phyloP scores from a whole-genome alignment of 148 eudicot genomes.

The Vaccinium vitisidaea region DNA sequence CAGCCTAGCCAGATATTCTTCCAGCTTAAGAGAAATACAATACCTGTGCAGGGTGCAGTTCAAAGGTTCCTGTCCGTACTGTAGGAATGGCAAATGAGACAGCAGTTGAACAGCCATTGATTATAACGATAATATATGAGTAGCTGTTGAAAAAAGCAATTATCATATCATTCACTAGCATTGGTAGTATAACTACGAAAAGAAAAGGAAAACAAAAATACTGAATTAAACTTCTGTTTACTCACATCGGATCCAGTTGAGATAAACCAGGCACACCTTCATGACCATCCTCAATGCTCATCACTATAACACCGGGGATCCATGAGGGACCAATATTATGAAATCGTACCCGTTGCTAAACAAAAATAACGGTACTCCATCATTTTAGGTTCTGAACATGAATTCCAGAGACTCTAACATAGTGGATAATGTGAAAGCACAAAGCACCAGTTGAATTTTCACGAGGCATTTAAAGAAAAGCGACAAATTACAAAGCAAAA shows the following conservation, averaged over 20 bases:
- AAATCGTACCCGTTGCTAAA: conserved; percentile 78
- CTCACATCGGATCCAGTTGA: conserved; percentile 82
- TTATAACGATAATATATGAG: conserved; percentile 56
- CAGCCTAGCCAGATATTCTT: not conserved
- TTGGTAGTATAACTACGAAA: not conserved
- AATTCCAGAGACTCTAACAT: not conserved
- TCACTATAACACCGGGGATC: conserved; percentile 81
- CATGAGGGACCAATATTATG: conserved; percentile 81
- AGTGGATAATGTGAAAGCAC: not conserved
- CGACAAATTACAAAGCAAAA: not conserved
- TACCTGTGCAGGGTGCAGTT: conserved; percentile 88
- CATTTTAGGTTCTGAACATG: not conserved
- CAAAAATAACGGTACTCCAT: not conserved
- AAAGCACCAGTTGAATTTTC: not conserved
- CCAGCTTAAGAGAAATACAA: conserved; percentile 3
- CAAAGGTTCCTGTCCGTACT: conserved; percentile 45
- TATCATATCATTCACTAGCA: not conserved
- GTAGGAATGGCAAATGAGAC: conserved; percentile 46
- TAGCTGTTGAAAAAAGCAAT: conserved; percentile 41
- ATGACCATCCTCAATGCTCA: conserved; percentile 95
- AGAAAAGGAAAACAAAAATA: not conserved
- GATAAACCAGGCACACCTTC: conserved; percentile 59
- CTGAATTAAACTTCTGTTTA: not conserved
- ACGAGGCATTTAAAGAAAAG: not conserved
- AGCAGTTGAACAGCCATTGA: conserved; percentile 62